phyloP scores from a whole-genome alignment of 1,139 yeast species.

The Geotrichum klebahnii region DNA sequence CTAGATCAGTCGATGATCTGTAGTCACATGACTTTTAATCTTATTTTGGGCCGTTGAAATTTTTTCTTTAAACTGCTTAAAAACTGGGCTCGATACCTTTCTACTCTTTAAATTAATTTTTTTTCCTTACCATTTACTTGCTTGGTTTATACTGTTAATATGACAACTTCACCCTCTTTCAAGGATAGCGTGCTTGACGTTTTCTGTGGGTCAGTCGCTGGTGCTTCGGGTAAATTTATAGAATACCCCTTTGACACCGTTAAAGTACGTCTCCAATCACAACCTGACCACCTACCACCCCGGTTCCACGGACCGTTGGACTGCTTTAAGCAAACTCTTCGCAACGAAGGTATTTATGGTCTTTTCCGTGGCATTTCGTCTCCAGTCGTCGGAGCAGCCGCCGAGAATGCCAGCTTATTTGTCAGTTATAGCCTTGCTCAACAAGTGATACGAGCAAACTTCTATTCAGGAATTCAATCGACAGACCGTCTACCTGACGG shows the following conservation, averaged over 20 bases:
- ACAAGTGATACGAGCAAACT: conserved; percentile 32
- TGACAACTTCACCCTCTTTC: conserved; percentile 16
- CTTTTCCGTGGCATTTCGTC: conserved; percentile 64
- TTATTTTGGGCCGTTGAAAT: no score
- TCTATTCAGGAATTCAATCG: conserved; percentile 4
- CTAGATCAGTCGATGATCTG: conserved; percentile 65
- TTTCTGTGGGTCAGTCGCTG: conserved; percentile 50
- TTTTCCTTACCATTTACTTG: background rate
- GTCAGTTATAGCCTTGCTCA: conserved; percentile 55
- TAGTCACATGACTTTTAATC: background rate
- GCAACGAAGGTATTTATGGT: conserved; percentile 64
- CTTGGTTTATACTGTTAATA: background rate
- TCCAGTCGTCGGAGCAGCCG: conserved; percentile 81
- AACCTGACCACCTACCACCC: conserved; percentile 46
- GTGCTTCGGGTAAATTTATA: conserved; percentile 75
- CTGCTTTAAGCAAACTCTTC: conserved; percentile 58
- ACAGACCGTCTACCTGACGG: conserved; percentile 21
- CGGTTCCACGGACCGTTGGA: conserved; percentile 50
- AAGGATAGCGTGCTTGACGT: conserved; percentile 30
- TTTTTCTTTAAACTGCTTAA: background rate
- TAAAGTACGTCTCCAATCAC: conserved; percentile 82
- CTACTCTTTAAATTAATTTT: background rate
- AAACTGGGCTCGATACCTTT: conserved; percentile 2
- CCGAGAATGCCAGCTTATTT: conserved; percentile 75
- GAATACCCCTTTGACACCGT: conserved; percentile 93